These are phyloP conservation scores for Chlorencoelia australis DNA, from an alignment of 2,329 filamentous ascomycete species.

Conservation along the genomic window DNA sequence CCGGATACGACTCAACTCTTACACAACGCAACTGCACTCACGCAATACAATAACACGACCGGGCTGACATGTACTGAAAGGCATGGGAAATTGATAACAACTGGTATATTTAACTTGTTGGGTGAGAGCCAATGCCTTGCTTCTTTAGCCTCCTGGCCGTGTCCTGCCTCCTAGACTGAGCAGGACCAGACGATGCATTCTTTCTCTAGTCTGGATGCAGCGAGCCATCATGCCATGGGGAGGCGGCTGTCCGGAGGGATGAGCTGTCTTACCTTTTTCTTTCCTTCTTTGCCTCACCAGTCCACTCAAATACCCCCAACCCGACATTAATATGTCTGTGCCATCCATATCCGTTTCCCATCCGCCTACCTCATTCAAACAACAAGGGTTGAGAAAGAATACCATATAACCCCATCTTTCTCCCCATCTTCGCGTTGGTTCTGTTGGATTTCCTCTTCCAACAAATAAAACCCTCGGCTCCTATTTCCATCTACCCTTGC, in stretches of 20 bases:
- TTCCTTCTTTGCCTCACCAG: slow-evolving; percentile 4
- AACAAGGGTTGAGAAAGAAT: slow-evolving; percentile 3
- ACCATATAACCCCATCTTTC: slow-evolving; percentile 7
- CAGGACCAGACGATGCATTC: slow-evolving; percentile 8
- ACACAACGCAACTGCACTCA: too few species aligned
- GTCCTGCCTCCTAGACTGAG: neutral
- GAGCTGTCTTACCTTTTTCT: slow-evolving; percentile 15
- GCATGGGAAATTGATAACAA: too few species aligned
- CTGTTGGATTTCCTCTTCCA: too few species aligned
- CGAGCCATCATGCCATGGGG: slow-evolving; percentile 1
- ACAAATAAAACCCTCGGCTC: slow-evolving; percentile 1
- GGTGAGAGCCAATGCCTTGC: neutral
- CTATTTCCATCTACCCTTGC: too few species aligned
- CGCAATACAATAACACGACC: too few species aligned
- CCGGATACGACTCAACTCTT: too few species aligned
- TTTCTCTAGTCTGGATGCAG: slow-evolving; percentile 9
- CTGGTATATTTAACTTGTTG: too few species aligned
- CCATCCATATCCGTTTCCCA: neutral
- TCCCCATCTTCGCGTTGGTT: neutral
- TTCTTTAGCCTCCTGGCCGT: neutral
- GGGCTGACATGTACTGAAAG: too few species aligned
- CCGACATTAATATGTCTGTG: neutral
- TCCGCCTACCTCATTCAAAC: slow-evolving; percentile 3
- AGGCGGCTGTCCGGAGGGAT: slow-evolving; percentile 17
- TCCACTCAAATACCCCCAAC: too few species aligned